Evolutionary conservation across 306 rosid genomes (phyloP).

Genomic region (Medicago ruthenica): DNA sequence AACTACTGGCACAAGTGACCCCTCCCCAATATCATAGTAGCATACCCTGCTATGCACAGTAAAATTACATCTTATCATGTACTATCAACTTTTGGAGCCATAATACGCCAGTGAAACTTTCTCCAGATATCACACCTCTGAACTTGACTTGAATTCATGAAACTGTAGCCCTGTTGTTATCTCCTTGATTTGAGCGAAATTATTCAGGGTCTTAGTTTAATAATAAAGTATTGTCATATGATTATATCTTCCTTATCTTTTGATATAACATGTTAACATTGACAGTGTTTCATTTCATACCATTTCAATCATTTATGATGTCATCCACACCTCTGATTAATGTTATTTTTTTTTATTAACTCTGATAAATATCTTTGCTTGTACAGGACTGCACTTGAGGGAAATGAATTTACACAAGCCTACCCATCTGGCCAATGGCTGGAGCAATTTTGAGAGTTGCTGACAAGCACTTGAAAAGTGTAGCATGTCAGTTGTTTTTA

Average conservation of each 20-base stretch:
- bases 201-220: slow-evolving; percentile 2
- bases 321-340: neutral
- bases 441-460: slow-evolving; percentile 60
- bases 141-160: slow-evolving; percentile 20
- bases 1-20: neutral
- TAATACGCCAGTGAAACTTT: slow-evolving; percentile 14
- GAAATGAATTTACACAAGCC: slow-evolving; percentile 44
- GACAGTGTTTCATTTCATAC: slow-evolving; percentile 5
- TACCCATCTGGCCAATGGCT: slow-evolving; percentile 48
- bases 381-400: slow-evolving; percentile 41
- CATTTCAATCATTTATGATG: slow-evolving; percentile 4
- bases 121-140: slow-evolving; percentile 7
- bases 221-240: slow-evolving; percentile 19
- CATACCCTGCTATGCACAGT: neutral
- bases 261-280: slow-evolving; percentile 25
- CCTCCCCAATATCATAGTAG: neutral
- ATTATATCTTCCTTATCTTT: slow-evolving; percentile 9
- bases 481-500: slow-evolving; percentile 42
- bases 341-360: neutral
- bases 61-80: slow-evolving; percentile 19
- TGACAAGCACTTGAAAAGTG: slow-evolving; percentile 46
- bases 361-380: slow-evolving; percentile 1
- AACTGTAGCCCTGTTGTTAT: neutral
- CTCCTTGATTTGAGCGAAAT: neutral
- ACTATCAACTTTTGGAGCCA: slow-evolving; percentile 32